Evolutionary conservation across 768 basidiomycete species (phyloP), one percentile per base, ranked within the genome.

Genomic region (Auriscalpium vulgare): DNA sequence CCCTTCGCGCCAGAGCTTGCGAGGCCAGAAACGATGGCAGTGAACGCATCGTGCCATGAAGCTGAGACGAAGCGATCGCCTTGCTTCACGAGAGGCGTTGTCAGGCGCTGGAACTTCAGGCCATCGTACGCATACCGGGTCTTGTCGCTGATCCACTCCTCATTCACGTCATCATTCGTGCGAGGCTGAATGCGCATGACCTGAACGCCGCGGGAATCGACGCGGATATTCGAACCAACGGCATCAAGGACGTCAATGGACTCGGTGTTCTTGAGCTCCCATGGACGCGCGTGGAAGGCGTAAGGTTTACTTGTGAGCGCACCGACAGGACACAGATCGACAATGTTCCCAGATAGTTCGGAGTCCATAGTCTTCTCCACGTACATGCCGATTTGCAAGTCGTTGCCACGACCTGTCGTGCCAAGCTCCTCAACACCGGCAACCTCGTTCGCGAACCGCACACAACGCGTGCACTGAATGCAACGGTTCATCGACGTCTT

Each of bases 131-230:
- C 90, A 70, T 93, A 94, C 56, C 97, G 89, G 2, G 95, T 94
- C 80, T 99, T 99, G 79, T 99, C 97, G 71, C 82, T 93, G 69
- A 99, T 95, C 97, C 97, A 98, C 71, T 99, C 97, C 75, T 99
- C 97, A 70, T 99, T 99, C 61, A 99, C 86, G 62, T 97, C 91
- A 71, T 98, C 97, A 68, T 97, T 98, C 50, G 91, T 90, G 66
- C 89, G 82, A 1, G 97, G 97, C 67, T 97, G 94, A 63, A 99
- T 81, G 50, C 97, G 87, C 95, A 98, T 98, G 60, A 98, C 95
- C 69, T 91, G 84, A 5, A 95, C 88, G 43, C 94, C 94, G 37
- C 95, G 83, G 38, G 95, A 95, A 71, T 99, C 95, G 54, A 99
- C 79, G 47, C 94, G 87, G 69, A 99, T 97, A 70, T 97, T 98